phyloP scores from a whole-genome alignment of 2,329 filamentous ascomycete species.

The Penicillium crustosum region DNA sequence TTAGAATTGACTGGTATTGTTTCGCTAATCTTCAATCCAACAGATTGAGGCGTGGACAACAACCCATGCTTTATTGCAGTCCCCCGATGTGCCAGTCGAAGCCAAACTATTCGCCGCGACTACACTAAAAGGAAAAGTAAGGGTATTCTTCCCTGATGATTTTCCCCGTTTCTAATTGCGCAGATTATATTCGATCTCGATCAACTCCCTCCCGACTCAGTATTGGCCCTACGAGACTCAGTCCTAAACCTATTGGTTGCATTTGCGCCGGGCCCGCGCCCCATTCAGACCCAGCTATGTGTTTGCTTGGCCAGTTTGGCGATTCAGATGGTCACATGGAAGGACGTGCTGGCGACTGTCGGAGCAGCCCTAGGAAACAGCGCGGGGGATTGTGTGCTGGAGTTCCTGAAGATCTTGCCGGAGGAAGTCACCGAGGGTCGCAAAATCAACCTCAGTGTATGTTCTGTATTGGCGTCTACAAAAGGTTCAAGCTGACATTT shows the following conservation, averaged over 20 bases:
- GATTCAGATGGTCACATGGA: slow-evolving; percentile 95
- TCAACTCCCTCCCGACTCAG: slow-evolving; percentile 75
- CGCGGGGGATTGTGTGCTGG: slow-evolving; percentile 81
- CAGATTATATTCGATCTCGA: slow-evolving; percentile 96
- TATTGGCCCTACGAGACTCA: slow-evolving; percentile 77
- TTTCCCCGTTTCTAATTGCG: slow-evolving; percentile 23
- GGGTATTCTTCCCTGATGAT: slow-evolving; percentile 12
- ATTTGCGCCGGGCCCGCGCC: slow-evolving; percentile 78
- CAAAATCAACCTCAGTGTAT: slow-evolving; percentile 98
- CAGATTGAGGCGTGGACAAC: slow-evolving; percentile 89
- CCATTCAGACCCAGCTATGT: slow-evolving; percentile 85
- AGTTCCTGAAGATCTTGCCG: slow-evolving; percentile 93
- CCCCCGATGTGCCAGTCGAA: slow-evolving; percentile 70
- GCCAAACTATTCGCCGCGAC: slow-evolving; percentile 94
- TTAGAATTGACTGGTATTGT: slow-evolving; percentile 10
- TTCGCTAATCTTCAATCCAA: slow-evolving; percentile 19
- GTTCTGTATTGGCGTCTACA: slow-evolving; percentile 46
- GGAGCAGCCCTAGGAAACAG: slow-evolving; percentile 70
- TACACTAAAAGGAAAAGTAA: slow-evolving; percentile 95
- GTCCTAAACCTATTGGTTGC: slow-evolving; percentile 77
- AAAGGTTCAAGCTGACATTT: not conserved
- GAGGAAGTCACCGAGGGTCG: slow-evolving; percentile 99
- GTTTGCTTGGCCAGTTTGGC: slow-evolving; percentile 92
- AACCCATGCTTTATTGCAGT: slow-evolving; percentile 82
- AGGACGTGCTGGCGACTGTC: slow-evolving; percentile 82